Conservation (phyloP, 202 grass and related monocot genomes). For the Carex sylvatica region DNA sequence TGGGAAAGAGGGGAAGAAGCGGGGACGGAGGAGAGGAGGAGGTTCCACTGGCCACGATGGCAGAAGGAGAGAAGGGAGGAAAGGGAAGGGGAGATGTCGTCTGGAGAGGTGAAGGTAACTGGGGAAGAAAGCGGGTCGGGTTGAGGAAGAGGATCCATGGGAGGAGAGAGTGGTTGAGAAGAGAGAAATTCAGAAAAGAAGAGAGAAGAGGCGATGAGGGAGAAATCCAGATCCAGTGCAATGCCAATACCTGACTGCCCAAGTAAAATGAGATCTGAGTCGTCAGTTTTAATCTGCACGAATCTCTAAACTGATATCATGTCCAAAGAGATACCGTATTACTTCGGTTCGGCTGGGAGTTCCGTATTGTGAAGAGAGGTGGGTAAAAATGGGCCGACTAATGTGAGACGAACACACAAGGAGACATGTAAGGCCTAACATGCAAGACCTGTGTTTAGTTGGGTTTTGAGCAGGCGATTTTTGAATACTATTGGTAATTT, state of each 20-base stretch:
- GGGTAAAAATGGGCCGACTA: not conserved
- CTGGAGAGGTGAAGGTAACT: slow-evolving; percentile 13
- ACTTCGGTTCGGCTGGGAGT: no score
- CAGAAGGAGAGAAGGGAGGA: slow-evolving; percentile 29
- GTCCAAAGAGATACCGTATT: no score
- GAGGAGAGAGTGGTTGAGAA: not conserved
- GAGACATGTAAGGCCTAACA: not conserved
- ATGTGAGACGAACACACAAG: not conserved
- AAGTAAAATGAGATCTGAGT: no score
- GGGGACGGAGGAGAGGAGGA: slow-evolving; percentile 23
- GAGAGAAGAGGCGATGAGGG: not conserved
- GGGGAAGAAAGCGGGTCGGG: slow-evolving; percentile 12
- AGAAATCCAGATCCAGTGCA: not conserved
- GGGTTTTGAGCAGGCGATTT: no score
- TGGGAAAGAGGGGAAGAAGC: slow-evolving; percentile 45
- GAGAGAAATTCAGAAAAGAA: not conserved
- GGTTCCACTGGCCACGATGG: slow-evolving; percentile 35
- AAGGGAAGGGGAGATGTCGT: slow-evolving; percentile 11
- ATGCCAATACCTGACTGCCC: no score
- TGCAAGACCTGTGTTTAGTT: not conserved
- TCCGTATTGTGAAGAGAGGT: not conserved
- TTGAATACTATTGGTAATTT: no score
- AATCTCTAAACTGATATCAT: no score
- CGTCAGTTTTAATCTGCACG: no score
- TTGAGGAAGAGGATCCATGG: slow-evolving; percentile 11